Evolutionary conservation across 1,139 yeast species (phyloP), one percentile per base, ranked within the genome.

Genomic region (Yamadazyma aaseri): DNA sequence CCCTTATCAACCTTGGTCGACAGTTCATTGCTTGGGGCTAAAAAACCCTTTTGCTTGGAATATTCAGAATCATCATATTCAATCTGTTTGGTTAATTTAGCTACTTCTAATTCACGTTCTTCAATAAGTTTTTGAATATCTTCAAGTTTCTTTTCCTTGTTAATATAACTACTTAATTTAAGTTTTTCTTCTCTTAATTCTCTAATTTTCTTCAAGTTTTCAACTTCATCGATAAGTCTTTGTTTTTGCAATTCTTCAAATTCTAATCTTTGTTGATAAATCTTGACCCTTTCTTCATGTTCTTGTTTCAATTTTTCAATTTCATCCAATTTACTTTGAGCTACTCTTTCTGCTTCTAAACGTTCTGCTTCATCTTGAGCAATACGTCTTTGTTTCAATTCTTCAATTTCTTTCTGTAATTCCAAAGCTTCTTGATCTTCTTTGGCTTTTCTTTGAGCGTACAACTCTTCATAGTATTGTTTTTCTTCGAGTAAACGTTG

Each of bases 181-280:
- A 58, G 58, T 44, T 60, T 64, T 39, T 65, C 69, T 49, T 61
- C 70, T 47, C 68, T 60, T 44, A 65, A 60, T 32, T 57, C 55
- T 40, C 60, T 54, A 38, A 65, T 63, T 37, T 63, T 62, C 45
- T 60, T 61, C 55, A 64, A 59, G 44, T 63, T 62, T 27, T 55
- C 66, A 39, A 64, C 67, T 46, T 65, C 71, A 38, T 62, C 69
- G 35, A 56, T 39, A 31, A 64, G 53, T 43, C 70, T 56, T 17
- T 50, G 41, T 42, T 59, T 64, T 49, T 63, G 66, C 33, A 60
- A 47, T 36, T 60, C 66, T 47, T 65, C 71, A 33, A 57, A 59
- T 30, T 58, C 64, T 35, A 62, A 52, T 40, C 60, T 55, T 33
- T 59, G 52, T 44, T 54, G 53, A 46, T 51, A 60, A 33, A 63